Evolutionary conservation across 768 basidiomycete species (phyloP).

Genomic region (Boletus coccyginus): DNA sequence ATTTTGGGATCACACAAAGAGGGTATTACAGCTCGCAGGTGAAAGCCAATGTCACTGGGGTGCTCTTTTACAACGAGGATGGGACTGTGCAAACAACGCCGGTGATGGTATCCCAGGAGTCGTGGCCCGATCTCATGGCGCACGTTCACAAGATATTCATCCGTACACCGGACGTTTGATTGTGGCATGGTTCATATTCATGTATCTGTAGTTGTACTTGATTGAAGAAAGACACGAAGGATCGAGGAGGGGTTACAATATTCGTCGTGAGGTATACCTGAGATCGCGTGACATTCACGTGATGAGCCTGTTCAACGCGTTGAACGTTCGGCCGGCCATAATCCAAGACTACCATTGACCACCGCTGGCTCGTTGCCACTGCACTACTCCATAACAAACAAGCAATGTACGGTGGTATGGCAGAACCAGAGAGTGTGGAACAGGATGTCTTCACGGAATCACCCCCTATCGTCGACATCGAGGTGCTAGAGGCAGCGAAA

Average conservation of each 20-base stretch:
- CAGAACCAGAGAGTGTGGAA: slow-evolving; percentile 23
- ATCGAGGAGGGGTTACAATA: not conserved
- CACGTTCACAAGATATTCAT: slow-evolving; percentile 4
- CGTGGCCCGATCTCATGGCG: slow-evolving; percentile 9
- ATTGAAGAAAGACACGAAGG: not conserved
- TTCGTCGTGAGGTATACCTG: too few species aligned
- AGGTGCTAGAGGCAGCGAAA: slow-evolving; percentile 78
- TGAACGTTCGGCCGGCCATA: not conserved
- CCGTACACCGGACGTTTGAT: not conserved
- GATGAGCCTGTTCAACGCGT: slow-evolving; percentile 18
- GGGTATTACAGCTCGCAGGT: not conserved
- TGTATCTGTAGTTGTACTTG: not conserved
- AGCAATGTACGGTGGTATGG: slow-evolving; percentile 13
- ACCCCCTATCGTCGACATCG: slow-evolving; percentile 67
- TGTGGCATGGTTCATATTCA: not conserved
- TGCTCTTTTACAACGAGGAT: slow-evolving; percentile 7
- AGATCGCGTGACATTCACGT: slow-evolving; percentile 18
- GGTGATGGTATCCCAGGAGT: not conserved
- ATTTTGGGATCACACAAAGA: not conserved
- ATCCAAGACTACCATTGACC: too few species aligned
- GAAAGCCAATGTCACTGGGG: not conserved
- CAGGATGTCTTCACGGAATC: slow-evolving; percentile 44
- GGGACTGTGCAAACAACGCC: not conserved
- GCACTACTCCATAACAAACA: not conserved
- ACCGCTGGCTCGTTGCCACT: too few species aligned